Percentiles rank a stretch among this genome's conserved stretches.
Evolutionary conservation across 140 eudicot species (phyloP).

Genomic region (Erigeron philadelphicus): DNA sequence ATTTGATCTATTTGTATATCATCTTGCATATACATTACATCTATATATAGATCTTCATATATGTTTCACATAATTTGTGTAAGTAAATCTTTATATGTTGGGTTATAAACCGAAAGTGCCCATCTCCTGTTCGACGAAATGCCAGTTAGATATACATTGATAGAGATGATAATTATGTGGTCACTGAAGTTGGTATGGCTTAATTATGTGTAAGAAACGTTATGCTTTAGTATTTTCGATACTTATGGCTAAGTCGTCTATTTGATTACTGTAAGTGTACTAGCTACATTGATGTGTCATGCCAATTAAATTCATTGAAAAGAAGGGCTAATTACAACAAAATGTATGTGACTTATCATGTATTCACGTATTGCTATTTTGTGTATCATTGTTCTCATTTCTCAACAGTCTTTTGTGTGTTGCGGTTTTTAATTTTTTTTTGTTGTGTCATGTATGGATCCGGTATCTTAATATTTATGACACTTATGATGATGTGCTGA

Average conservation of each 20-base stretch:
- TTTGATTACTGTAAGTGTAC: constrained; percentile 15
- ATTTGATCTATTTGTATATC: constrained; percentile 1
- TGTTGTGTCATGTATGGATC: too few relatives aligned
- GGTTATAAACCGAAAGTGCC: constrained; percentile 6
- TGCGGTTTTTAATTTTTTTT: too few relatives aligned
- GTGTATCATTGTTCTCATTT: too few relatives aligned
- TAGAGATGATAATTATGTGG: constrained; percentile 5
- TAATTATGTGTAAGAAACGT: constrained; percentile 13
- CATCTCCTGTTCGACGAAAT: constrained; percentile 26
- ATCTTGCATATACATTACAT: background rate
- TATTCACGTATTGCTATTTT: too few relatives aligned
- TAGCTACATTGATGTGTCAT: constrained; percentile 4
- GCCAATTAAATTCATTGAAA: too few relatives aligned
- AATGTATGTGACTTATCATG: too few relatives aligned
- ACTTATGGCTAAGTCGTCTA: constrained; percentile 1
- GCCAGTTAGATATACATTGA: constrained; percentile 20
- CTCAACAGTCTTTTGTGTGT: too few relatives aligned
- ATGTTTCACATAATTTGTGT: constrained; percentile 5
- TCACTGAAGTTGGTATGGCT: constrained; percentile 2
- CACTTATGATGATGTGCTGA: too few relatives aligned
- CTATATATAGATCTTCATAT: background rate
- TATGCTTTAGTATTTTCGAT: constrained; percentile 1
- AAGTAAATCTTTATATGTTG: constrained; percentile 13
- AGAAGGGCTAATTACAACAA: too few relatives aligned
- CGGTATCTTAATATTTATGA: too few relatives aligned